These are phyloP conservation scores for Chrysochromulina tobinii DNA, from an alignment of 78 protist genomes.

Conservation along the genomic window DNA sequence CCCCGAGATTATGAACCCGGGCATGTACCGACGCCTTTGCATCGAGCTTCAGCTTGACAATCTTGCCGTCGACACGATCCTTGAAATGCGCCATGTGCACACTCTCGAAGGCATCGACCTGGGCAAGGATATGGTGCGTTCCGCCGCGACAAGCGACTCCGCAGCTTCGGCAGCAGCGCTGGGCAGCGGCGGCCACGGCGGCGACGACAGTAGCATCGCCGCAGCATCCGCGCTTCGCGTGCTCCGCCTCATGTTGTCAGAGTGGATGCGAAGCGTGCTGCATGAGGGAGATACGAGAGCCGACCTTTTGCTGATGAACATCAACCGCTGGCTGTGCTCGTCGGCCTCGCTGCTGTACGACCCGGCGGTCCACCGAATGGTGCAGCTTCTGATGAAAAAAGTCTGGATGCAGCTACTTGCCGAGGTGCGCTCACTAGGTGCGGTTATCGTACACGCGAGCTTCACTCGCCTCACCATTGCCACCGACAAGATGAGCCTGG, in stretches of 20 bases:
- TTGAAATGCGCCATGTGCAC: slow-evolving; percentile 44
- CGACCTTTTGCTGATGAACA: background rate
- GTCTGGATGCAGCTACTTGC: background rate
- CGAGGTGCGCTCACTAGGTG: background rate
- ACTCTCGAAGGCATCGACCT: background rate
- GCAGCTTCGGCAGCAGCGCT: background rate
- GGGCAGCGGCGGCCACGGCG: background rate
- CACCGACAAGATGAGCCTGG: background rate
- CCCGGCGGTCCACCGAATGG: background rate
- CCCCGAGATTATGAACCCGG: slow-evolving; percentile 9
- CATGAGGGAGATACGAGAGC: background rate
- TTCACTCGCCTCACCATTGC: background rate
- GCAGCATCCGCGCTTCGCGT: too few species aligned
- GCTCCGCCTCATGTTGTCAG: background rate
- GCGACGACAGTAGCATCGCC: background rate
- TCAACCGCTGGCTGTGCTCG: slow-evolving; percentile 29
- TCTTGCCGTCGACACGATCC: slow-evolving; percentile 71
- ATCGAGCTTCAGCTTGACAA: slow-evolving; percentile 60
- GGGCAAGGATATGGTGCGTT: background rate
- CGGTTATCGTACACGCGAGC: background rate
- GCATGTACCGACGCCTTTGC: slow-evolving; percentile 67
- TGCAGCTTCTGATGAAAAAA: background rate
- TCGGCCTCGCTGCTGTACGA: slow-evolving; percentile 22
- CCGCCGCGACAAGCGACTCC: background rate
- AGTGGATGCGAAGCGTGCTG: background rate